Percentiles rank a stretch among this genome's conserved stretches.
Evolutionary conservation across 495 filamentous ascomycete genomes (phyloP).

Genomic region (Aspergillus conjunctus): DNA sequence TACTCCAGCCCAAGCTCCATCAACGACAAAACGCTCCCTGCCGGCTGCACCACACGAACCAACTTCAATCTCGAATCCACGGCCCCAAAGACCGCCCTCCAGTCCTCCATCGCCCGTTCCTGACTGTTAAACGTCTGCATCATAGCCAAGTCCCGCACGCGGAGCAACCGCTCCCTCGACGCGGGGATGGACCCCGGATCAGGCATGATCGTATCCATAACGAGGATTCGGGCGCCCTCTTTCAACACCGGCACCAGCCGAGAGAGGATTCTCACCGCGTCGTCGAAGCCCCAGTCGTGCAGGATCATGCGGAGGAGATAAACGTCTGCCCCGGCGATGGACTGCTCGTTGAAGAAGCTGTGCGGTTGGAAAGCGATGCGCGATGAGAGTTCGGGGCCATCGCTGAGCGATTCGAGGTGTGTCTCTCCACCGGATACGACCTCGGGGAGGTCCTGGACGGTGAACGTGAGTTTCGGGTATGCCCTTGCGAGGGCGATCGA

Average conservation of each 20-base stretch:
- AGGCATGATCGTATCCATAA: slow-evolving; percentile 47
- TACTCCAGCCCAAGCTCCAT: slow-evolving; percentile 14
- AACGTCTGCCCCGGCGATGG: slow-evolving; percentile 50
- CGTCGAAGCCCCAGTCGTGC: slow-evolving; percentile 54
- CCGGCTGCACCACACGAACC: slow-evolving; percentile 23
- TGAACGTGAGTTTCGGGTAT: slow-evolving; percentile 33
- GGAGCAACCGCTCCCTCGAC: slow-evolving; percentile 32
- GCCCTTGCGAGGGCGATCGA: slow-evolving; percentile 32
- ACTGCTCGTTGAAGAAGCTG: slow-evolving; percentile 53
- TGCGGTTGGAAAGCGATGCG: slow-evolving; percentile 49
- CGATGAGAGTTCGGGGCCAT: slow-evolving; percentile 7
- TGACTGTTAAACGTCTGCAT: slow-evolving; percentile 39
- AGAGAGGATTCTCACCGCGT: slow-evolving; percentile 45
- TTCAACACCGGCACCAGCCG: slow-evolving; percentile 46
- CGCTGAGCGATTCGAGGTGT: slow-evolving; percentile 17
- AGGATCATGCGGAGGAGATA: slow-evolving; percentile 58
- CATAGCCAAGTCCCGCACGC: slow-evolving; percentile 43
- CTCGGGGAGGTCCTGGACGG: slow-evolving; percentile 31
- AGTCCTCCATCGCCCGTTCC: slow-evolving; percentile 45
- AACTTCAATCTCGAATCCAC: slow-evolving; percentile 26
- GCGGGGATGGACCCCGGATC: slow-evolving; percentile 31
- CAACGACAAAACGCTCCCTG: slow-evolving; percentile 28
- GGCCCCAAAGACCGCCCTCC: slow-evolving; percentile 23
- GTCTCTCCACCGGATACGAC: neutral
- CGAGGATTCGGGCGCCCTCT: slow-evolving; percentile 26